Evolutionary conservation across 78 protist genomes (phyloP).

Genomic region (Dictyostelium discoideum): DNA sequence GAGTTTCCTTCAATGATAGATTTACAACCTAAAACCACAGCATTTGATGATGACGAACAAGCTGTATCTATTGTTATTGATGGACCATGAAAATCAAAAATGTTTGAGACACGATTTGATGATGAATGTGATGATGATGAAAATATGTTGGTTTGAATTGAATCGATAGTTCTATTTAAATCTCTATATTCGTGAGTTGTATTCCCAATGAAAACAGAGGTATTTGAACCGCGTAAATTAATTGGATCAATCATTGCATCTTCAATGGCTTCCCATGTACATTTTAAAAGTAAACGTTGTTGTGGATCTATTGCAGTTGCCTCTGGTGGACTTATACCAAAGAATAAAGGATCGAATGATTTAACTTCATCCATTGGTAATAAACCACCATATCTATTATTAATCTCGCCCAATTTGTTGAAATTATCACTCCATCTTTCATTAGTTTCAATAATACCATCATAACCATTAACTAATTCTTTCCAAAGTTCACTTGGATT

Average conservation of each 20-base stretch:
- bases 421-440: too few relatives aligned
- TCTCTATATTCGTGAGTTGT: background rate
- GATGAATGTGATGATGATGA: background rate
- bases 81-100: conserved; percentile 83
- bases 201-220: background rate
- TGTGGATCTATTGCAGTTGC: conserved; percentile 84
- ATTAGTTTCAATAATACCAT: too few relatives aligned
- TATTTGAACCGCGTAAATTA: background rate
- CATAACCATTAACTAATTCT: too few relatives aligned
- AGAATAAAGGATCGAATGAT: background rate
- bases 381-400: too few relatives aligned
- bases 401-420: too few relatives aligned
- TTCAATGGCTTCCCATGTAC: conserved; percentile 41
- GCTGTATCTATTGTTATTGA: conserved; percentile 91
- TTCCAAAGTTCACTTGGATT: too few relatives aligned
- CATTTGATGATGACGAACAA: conserved; percentile 91
- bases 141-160: background rate
- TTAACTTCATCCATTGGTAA: too few relatives aligned
- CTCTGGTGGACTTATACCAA: conserved; percentile 45
- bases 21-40: conserved; percentile 67
- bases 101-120: conserved; percentile 82
- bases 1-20: conserved; percentile 47
- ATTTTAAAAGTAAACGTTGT: conserved; percentile 84
- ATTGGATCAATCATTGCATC: conserved; percentile 26
- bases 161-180: background rate